Percentiles rank a stretch among this genome's conserved stretches.
phyloP scores from a whole-genome alignment of 2,329 filamentous ascomycete species.

The Pseudogymnoascus destructans region DNA sequence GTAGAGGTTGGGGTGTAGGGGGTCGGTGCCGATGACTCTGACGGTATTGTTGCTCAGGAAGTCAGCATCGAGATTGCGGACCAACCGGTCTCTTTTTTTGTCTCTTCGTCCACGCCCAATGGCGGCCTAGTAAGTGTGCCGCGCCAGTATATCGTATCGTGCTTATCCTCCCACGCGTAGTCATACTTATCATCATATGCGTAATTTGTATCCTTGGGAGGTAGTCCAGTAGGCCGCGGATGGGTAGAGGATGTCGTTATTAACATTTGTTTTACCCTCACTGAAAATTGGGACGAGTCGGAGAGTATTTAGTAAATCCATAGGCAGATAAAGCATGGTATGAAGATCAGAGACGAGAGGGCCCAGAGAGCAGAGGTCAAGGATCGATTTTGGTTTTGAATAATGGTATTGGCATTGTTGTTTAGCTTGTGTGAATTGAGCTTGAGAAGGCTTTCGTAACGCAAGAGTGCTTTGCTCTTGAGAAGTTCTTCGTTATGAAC shows the following conservation, averaged over 20 bases:
- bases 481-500: constrained; percentile 31
- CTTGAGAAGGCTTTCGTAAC: constrained; percentile 30
- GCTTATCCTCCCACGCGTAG: constrained; percentile 44
- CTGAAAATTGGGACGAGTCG: constrained; percentile 48
- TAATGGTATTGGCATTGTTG: constrained; percentile 38
- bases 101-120: constrained; percentile 41
- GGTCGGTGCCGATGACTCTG: constrained; percentile 25
- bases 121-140: constrained; percentile 40
- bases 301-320: constrained; percentile 37
- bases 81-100: constrained; percentile 42
- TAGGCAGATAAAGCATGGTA: constrained; percentile 43
- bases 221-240: constrained; percentile 48
- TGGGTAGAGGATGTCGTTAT: constrained; percentile 52
- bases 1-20: constrained; percentile 7
- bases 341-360: constrained; percentile 37
- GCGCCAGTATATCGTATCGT: constrained; percentile 45
- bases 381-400: constrained; percentile 45
- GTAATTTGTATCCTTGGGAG: constrained; percentile 39
- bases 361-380: constrained; percentile 43
- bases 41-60: constrained; percentile 30
- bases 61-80: constrained; percentile 40
- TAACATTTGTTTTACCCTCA: constrained; percentile 48
- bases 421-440: constrained; percentile 22
- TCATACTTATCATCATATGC: constrained; percentile 43
- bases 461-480: constrained; percentile 30